These are phyloP conservation scores for Neofusicoccum ribis DNA, from an alignment of 2,329 filamentous ascomycete genomes.

Conservation along the genomic window DNA sequence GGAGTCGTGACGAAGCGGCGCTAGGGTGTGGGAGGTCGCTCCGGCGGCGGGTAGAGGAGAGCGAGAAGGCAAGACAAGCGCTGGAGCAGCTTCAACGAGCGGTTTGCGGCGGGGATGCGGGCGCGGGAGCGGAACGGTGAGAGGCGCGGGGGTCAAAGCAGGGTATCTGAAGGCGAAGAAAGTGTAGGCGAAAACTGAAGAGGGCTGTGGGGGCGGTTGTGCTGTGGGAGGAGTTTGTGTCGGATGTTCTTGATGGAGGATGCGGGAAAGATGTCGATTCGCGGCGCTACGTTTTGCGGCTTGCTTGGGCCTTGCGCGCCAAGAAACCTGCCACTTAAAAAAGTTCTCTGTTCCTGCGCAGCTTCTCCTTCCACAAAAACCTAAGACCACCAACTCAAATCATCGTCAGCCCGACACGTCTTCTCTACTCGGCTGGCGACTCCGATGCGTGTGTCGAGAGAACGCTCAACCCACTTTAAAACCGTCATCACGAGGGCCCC, in stretches of 20 bases:
- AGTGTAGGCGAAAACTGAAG: not conserved
- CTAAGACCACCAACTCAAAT: conserved; percentile 75
- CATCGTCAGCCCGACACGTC: conserved; percentile 61
- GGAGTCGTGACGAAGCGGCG: not conserved
- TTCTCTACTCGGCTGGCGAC: conserved; percentile 64
- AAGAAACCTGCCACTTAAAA: conserved; percentile 19
- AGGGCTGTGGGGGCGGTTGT: conserved; percentile 5
- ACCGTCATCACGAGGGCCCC: conserved; percentile 76
- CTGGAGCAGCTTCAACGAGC: conserved; percentile 13
- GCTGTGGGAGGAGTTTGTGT: conserved; percentile 8
- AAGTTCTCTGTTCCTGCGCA: conserved; percentile 18
- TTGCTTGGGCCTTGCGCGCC: conserved; percentile 14
- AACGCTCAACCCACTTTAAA: conserved; percentile 68
- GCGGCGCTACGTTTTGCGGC: conserved; percentile 18
- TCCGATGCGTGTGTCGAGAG: conserved; percentile 74
- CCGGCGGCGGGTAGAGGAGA: conserved; percentile 4
- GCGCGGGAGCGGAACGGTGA: not conserved
- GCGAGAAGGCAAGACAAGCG: conserved; percentile 7
- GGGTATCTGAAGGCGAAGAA: conserved; percentile 4
- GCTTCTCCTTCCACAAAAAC: conserved; percentile 43
- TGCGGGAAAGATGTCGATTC: conserved; percentile 21
- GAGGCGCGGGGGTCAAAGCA: not conserved
- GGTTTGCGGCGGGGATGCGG: not conserved
- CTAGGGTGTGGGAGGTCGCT: not conserved
- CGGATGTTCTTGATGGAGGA: conserved; percentile 18